A percentile compares a stretch with the other conserved stretches of the same genome.
Evolutionary conservation across 768 basidiomycete genomes (phyloP).

Genomic region (Suillus alpinus): DNA sequence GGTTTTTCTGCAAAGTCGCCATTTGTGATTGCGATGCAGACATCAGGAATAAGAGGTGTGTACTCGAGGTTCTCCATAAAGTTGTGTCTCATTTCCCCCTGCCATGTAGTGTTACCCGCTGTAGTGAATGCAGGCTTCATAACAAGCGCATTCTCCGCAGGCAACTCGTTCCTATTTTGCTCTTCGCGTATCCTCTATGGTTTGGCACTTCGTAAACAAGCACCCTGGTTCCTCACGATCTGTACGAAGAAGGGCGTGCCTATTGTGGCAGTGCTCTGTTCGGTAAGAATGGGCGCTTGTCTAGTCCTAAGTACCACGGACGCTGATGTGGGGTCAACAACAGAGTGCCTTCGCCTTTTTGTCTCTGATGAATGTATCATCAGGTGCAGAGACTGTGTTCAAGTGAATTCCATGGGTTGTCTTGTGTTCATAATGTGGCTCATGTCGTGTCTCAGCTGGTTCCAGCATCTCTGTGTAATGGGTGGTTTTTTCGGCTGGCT

Average conservation of each 20-base stretch:
- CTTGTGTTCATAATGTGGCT: not conserved
- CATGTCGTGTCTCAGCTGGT: conserved; percentile 44
- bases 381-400: conserved; percentile 39
- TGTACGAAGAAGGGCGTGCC: conserved; percentile 50
- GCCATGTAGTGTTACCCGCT: conserved; percentile 44
- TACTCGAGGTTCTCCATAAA: conserved; percentile 1
- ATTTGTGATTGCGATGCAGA: conserved; percentile 76
- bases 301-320: not conserved
- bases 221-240: conserved; percentile 45
- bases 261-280: conserved; percentile 28
- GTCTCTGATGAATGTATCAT: conserved; percentile 62
- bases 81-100: not conserved
- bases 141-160: conserved; percentile 70
- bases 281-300: conserved; percentile 17
- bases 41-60: conserved; percentile 61
- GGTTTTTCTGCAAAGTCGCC: conserved; percentile 73
- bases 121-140: conserved; percentile 74
- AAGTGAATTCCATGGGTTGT: conserved; percentile 5
- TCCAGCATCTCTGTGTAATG: conserved; percentile 62
- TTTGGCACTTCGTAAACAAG: conserved; percentile 45
- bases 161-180: conserved; percentile 62
- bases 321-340: conserved; percentile 15
- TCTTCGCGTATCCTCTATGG: conserved; percentile 40
- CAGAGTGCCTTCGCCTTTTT: conserved; percentile 41
- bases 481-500: conserved; percentile 66